Evolutionary conservation across 257 asterid genomes (phyloP).

Genomic region (Solanum tarijense): DNA sequence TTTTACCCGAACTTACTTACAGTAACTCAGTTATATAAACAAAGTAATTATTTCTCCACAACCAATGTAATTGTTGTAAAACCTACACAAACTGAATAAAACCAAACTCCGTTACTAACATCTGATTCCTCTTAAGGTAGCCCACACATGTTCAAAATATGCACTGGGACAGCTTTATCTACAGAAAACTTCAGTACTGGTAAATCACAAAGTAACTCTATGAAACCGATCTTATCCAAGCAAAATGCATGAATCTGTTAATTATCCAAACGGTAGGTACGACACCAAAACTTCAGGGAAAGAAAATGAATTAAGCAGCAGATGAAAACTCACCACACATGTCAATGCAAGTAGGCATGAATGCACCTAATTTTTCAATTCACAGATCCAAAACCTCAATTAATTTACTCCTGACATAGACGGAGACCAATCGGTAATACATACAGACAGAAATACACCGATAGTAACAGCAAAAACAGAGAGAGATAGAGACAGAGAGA

Average conservation of each 20-base stretch:
- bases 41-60: neutral
- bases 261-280: neutral
- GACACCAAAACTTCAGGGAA: neutral
- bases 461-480: neutral
- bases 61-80: neutral
- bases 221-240: neutral
- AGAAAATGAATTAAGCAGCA: neutral
- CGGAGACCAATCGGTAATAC: neutral
- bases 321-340: constrained; percentile 48
- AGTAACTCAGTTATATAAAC: neutral
- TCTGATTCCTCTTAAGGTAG: neutral
- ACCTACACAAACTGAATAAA: neutral
- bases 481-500: neutral
- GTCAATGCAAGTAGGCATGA: constrained; percentile 58
- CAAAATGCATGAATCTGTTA: neutral
- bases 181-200: neutral
- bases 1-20: neutral
- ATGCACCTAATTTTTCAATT: constrained; percentile 27
- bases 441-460: neutral
- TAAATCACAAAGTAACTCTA: neutral
- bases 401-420: constrained; percentile 16
- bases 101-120: neutral
- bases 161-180: neutral
- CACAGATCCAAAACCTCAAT: constrained; percentile 46
- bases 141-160: neutral